These are phyloP conservation scores for Anisodus acutangulus DNA, from an alignment of 257 asterid genomes.

Conservation along the genomic window DNA sequence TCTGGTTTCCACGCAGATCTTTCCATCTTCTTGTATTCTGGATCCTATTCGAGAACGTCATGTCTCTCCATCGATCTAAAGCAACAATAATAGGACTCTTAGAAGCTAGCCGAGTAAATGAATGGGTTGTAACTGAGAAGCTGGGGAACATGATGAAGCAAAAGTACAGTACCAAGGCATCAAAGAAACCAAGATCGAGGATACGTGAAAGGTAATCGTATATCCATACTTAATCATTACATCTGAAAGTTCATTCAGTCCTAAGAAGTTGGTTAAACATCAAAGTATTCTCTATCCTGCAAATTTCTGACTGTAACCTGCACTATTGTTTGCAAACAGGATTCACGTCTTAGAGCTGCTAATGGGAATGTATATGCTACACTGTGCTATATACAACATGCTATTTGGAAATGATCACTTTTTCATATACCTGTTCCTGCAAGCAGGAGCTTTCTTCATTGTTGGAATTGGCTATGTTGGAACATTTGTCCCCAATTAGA, in stretches of 20 bases:
- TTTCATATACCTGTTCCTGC: constrained; percentile 75
- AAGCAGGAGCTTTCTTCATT: constrained; percentile 77
- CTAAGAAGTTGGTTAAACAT: constrained; percentile 18
- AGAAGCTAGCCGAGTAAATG: constrained; percentile 77
- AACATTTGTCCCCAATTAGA: constrained; percentile 67
- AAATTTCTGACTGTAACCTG: constrained; percentile 26
- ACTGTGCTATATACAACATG: constrained; percentile 81
- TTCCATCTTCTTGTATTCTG: constrained; percentile 76
- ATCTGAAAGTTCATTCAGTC: constrained; percentile 24
- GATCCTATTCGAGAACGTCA: constrained; percentile 84
- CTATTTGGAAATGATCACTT: constrained; percentile 65
- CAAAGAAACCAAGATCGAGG: constrained; percentile 59
- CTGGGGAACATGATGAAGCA: constrained; percentile 73
- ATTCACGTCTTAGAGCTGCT: constrained; percentile 70
- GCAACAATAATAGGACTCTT: constrained; percentile 87
- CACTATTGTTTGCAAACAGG: constrained; percentile 47
- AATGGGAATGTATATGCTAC: constrained; percentile 77
- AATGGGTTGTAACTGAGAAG: constrained; percentile 94
- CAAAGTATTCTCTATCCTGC: neutral
- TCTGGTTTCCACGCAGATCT: constrained; percentile 54
- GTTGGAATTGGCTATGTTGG: constrained; percentile 74
- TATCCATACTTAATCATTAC: neutral
- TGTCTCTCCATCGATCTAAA: constrained; percentile 90
- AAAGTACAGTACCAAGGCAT: constrained; percentile 43
- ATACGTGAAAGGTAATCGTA: constrained; percentile 60